Conservation (phyloP, 352 stramenopile species). For the Phytophthora citricola region DNA sequence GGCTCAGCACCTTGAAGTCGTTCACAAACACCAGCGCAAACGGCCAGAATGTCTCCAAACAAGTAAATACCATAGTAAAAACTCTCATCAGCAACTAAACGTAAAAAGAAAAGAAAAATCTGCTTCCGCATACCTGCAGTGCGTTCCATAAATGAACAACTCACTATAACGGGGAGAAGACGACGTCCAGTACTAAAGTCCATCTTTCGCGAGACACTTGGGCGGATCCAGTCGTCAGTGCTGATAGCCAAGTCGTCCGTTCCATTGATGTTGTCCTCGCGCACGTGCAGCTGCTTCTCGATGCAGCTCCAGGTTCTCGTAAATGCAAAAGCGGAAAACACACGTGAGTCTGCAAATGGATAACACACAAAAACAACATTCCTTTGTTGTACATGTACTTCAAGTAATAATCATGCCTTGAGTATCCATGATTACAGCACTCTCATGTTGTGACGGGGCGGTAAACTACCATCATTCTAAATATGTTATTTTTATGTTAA, state of each 20-base stretch:
- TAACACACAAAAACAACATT: too few relatives aligned
- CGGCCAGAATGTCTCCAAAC: slow-evolving; percentile 59
- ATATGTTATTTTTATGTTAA: not conserved
- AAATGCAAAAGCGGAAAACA: too few relatives aligned
- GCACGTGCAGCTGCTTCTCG: slow-evolving; percentile 45
- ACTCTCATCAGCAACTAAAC: not conserved
- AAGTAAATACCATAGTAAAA: slow-evolving; percentile 42
- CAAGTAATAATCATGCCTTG: too few relatives aligned
- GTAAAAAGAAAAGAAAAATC: not conserved
- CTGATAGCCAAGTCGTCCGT: not conserved
- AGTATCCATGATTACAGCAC: too few relatives aligned
- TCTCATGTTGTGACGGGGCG: not conserved
- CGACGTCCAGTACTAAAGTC: slow-evolving; percentile 69
- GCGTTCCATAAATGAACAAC: slow-evolving; percentile 55
- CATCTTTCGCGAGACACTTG: slow-evolving; percentile 55
- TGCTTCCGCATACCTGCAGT: slow-evolving; percentile 46
- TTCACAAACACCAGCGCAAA: slow-evolving; percentile 70
- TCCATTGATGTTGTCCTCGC: not conserved
- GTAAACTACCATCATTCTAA: slow-evolving; percentile 9
- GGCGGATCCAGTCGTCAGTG: slow-evolving; percentile 19
- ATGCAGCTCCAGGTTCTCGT: slow-evolving; percentile 58
- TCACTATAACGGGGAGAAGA: slow-evolving; percentile 67
- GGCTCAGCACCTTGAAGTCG: slow-evolving; percentile 75
- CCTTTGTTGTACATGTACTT: too few relatives aligned
- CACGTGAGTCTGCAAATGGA: too few relatives aligned